A percentile compares a stretch with the other conserved stretches of the same genome.
Evolutionary conservation across 345 rosid genomes (phyloP).

Genomic region (Trapa incisa): DNA sequence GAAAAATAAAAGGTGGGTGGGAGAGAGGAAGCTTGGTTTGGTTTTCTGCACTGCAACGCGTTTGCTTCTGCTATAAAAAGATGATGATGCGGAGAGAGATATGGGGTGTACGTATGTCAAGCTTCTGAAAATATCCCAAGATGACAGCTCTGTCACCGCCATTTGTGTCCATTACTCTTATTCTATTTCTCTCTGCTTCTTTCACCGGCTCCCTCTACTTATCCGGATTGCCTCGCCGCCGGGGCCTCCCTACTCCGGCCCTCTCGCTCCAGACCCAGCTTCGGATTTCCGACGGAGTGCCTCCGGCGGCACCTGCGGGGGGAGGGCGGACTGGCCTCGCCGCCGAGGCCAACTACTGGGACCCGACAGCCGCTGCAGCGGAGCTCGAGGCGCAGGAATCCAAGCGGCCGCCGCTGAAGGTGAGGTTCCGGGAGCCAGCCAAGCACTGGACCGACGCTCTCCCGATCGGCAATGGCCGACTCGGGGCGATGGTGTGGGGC

Average conservation of each 20-base stretch:
- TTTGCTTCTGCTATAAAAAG: too few relatives aligned
- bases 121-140: not conserved
- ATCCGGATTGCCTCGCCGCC: not conserved
- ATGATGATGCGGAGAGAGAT: too few relatives aligned
- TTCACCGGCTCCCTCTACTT: not conserved
- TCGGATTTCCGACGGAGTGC: not conserved
- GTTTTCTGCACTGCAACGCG: too few relatives aligned
- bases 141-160: slow-evolving; percentile 1
- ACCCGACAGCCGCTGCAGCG: not conserved
- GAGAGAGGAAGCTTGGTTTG: too few relatives aligned
- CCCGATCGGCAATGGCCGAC: slow-evolving; percentile 88
- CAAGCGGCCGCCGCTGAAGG: slow-evolving; percentile 47
- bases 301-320: slow-evolving; percentile 7
- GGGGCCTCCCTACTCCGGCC: not conserved
- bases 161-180: not conserved
- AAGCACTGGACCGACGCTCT: slow-evolving; percentile 84
- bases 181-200: not conserved
- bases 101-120: not conserved
- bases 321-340: slow-evolving; percentile 26
- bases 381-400: slow-evolving; percentile 9
- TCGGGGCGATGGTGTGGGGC: slow-evolving; percentile 94
- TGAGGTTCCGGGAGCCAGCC: slow-evolving; percentile 54
- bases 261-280: not conserved
- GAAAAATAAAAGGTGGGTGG: too few relatives aligned
- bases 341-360: slow-evolving; percentile 34